phyloP scores from a whole-genome alignment of 306 rosid species.

The Heteromeles arbutifolia region DNA sequence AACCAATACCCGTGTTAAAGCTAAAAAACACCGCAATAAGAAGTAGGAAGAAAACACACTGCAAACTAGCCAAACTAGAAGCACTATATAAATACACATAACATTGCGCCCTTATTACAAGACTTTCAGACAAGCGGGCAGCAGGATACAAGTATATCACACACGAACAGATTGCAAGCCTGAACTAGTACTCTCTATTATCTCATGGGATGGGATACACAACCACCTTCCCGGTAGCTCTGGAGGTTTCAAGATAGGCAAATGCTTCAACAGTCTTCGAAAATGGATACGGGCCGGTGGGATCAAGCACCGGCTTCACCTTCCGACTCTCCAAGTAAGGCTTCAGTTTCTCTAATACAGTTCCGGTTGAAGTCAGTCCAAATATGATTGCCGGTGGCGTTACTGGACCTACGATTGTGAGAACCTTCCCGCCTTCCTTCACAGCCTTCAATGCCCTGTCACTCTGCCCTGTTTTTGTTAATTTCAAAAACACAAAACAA shows the following conservation, averaged over 20 bases:
- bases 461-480: not conserved
- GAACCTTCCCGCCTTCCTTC: not conserved
- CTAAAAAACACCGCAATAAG: not conserved
- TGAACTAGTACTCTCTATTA: not conserved
- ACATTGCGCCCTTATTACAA: not conserved
- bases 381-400: not conserved
- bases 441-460: not conserved
- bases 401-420: not conserved
- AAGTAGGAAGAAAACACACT: not conserved
- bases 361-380: not conserved
- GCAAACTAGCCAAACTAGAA: not conserved
- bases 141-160: not conserved
- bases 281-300: conserved; percentile 60
- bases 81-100: not conserved
- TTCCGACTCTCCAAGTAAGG: conserved; percentile 65
- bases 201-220: conserved; percentile 50
- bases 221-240: conserved; percentile 60
- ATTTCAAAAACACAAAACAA: not conserved
- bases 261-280: conserved; percentile 50
- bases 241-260: conserved; percentile 36
- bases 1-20: too few relatives aligned
- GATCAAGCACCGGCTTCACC: conserved; percentile 62
- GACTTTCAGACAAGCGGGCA: too few relatives aligned
- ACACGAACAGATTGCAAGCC: not conserved
- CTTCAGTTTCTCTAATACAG: conserved; percentile 42